phyloP scores from a whole-genome alignment of 1,139 yeast genomes.

The Protomyces pachydermus region DNA sequence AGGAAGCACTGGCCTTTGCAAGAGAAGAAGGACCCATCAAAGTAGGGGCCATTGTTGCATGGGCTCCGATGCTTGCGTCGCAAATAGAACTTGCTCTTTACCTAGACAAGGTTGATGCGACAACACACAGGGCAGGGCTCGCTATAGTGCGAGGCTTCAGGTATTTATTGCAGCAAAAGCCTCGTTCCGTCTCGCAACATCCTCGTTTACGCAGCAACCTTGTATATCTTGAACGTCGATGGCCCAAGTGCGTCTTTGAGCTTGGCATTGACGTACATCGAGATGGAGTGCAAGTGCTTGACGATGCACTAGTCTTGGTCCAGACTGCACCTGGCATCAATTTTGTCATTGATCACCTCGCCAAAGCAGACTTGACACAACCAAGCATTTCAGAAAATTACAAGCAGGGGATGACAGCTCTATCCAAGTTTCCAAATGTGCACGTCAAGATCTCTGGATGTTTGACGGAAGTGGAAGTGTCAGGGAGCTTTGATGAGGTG shows the following conservation, averaged over 20 bases:
- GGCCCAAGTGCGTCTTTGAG: slow-evolving; percentile 1
- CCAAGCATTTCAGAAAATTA: background rate
- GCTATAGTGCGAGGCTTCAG: slow-evolving; percentile 3
- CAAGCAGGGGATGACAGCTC: background rate
- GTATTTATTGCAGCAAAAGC: slow-evolving; percentile 13
- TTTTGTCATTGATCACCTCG: slow-evolving; percentile 15
- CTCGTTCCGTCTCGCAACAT: background rate
- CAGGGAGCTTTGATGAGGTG: background rate
- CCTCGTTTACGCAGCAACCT: background rate
- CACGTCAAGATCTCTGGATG: slow-evolving; percentile 18
- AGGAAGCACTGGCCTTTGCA: background rate
- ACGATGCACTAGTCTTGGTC: slow-evolving; percentile 5
- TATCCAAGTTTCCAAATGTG: slow-evolving; percentile 4
- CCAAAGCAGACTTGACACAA: slow-evolving; percentile 4
- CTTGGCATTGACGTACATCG: slow-evolving; percentile 15
- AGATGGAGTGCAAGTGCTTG: slow-evolving; percentile 1
- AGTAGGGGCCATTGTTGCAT: slow-evolving; percentile 6
- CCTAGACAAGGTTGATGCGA: background rate
- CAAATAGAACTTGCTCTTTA: background rate
- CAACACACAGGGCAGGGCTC: background rate
- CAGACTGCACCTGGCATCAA: background rate
- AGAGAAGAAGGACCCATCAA: background rate
- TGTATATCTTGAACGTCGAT: background rate
- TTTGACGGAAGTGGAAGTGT: slow-evolving; percentile 2
- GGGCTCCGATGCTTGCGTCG: slow-evolving; percentile 14